Base-by-base conservation (phyloP, 2,329 filamentous ascomycete species). In the Aureobasidium namibiae region DNA sequence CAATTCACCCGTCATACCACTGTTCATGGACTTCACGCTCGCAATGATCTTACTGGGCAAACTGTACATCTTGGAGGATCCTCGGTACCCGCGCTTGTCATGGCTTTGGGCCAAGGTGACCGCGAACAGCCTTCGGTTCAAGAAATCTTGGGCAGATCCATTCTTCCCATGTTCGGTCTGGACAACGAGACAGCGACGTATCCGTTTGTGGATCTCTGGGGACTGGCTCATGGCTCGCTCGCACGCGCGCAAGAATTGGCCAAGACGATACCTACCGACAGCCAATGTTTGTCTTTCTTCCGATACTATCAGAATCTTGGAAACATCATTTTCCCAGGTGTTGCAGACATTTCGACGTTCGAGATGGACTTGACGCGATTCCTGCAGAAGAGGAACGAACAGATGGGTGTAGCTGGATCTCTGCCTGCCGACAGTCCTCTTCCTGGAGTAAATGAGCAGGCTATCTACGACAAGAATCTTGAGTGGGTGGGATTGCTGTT, bases 101-200 rank as follows among this genome's bases (percentile, higher is more conserved):
- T 80, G 71, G 74, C 75, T 7, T 61, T 79, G 46, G 75, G 76
- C 13, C 68, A 75, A 60, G 75, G 74, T 5, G 72, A 75, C 53
- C 68, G 70, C 24, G 74, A 78, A 44, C 73, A 80, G 64, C 78
- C 80, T 24, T 78, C 81, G 36, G 75, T 82, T 13, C 78, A 82
- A 63, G 79, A 83, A 50, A 70, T 85, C 13, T 70, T 85, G 45
- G 81, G 83, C 63, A 82, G 82, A 64, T 82, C 80, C 48, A 82
- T 86, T 63, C 70, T 86, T 23, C 82, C 83, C 0, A 80, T 85
- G 58, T 77, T 86, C 60, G 83, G 83, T 2, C 74, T 86, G 34
- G 83, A 85, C 66, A 85, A 86, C 64, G 82, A 85, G 65, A 82
- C 79, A 38, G 82, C 82, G 4, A 85, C 82, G 9, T 86, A 86